These are phyloP conservation scores for Penicillium janthinellum DNA, from an alignment of 2,329 filamentous ascomycete genomes.

Conservation along the genomic window DNA sequence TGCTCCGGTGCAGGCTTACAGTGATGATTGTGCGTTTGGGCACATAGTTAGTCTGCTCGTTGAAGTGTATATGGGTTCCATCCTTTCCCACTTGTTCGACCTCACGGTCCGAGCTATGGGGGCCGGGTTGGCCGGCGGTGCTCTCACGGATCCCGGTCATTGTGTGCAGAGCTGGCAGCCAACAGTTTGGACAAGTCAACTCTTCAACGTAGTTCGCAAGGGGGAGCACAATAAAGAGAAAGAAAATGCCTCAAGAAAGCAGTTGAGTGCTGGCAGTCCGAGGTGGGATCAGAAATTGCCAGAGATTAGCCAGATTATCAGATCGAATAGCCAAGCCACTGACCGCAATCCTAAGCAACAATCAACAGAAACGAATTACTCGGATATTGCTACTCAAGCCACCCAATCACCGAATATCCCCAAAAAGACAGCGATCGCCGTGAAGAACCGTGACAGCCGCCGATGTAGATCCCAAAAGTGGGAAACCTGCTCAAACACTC, in stretches of 20 bases:
- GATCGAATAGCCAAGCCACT: background rate
- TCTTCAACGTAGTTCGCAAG: too few species aligned
- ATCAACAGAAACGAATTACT: background rate
- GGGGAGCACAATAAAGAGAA: background rate
- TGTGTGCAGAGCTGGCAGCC: background rate
- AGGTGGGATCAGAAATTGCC: background rate
- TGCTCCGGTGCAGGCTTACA: constrained; percentile 32
- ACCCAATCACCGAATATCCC: background rate
- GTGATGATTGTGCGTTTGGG: constrained; percentile 55
- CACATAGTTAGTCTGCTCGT: constrained; percentile 61
- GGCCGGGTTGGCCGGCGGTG: constrained; percentile 6
- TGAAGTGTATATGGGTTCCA: constrained; percentile 41
- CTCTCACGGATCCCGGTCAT: constrained; percentile 22
- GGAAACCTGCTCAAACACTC: constrained; percentile 35
- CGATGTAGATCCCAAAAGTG: constrained; percentile 14
- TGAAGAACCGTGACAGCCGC: constrained; percentile 20
- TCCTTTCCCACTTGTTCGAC: constrained; percentile 10
- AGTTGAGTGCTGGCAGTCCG: background rate
- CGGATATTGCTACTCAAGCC: background rate
- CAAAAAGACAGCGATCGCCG: background rate
- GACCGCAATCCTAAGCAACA: background rate
- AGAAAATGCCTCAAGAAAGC: background rate
- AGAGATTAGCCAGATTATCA: background rate
- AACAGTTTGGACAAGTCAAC: background rate
- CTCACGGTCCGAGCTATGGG: constrained; percentile 6